Evolutionary conservation across 2,329 filamentous ascomycete species (phyloP), one percentile per base, ranked within the genome.

Genomic region (Nectriaceae sp.): DNA sequence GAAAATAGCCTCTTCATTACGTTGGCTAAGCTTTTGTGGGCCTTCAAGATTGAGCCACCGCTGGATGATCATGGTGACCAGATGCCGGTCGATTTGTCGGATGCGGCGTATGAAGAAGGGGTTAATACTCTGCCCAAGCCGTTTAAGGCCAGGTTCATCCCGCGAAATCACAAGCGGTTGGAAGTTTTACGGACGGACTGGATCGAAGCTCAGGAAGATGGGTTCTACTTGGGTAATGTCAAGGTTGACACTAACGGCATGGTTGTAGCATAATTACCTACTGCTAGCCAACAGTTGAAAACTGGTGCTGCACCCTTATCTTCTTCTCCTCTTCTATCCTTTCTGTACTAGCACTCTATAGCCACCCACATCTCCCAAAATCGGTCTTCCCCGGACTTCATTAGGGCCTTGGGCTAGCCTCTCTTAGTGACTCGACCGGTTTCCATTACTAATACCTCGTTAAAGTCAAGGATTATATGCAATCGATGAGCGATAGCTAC

Each of bases 371-470:
- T 20, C 19, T 44, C 29, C 42, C 33, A 44, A 29, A 44, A 44
- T 19, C 29, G 18, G 2, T 35, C 35, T 26, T 24, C 40, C 38
- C 33, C 40, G 4, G 24, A 24, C n/a, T 16, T 19, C 19, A 37
- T 21, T 10, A 47, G 21, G 11, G 18, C 10, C 39, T 40, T 21
- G 4, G 42, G 46, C 26, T 36, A 13, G 4, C 85, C 87, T 48
- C 89, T 67, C 70, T 90, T 87, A 1, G 79, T 82, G 58, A 90
- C 87, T n/a, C 67, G 64, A 1, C 88, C 87, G 44, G 78, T 70
- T 53, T 89, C 86, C 84, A 91, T 86, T 41, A 90, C 88, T 51
- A 84, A 83, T 54, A 90, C 88, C 13, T 85, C 76, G 65, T 90
- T 87, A 62, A 89, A 90, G 31, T 78, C 76, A 47, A 89, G 83